A percentile compares a stretch with the other conserved stretches of the same genome.
These are phyloP conservation scores for Clavariopsis aquatica DNA, from an alignment of 495 filamentous ascomycete species.

Conservation along the genomic window DNA sequence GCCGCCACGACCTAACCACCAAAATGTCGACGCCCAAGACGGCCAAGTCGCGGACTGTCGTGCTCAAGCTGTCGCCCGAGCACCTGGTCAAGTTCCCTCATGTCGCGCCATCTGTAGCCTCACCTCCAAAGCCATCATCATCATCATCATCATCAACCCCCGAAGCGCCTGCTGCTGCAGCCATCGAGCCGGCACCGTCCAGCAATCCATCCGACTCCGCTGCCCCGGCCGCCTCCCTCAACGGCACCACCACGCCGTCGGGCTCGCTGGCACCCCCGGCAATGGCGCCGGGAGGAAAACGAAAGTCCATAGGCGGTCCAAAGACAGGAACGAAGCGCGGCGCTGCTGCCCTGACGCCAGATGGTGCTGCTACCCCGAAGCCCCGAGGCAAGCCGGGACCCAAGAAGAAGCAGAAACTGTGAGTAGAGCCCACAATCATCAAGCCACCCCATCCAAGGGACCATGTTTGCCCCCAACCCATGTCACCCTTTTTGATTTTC, in stretches of 20 bases:
- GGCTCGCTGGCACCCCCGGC: conserved; percentile 54
- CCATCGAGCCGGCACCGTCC: conserved; percentile 56
- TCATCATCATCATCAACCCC: conserved; percentile 46
- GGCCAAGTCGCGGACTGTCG: conserved; percentile 51
- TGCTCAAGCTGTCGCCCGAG: conserved; percentile 56
- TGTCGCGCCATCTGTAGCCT: conserved; percentile 27
- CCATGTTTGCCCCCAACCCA: too few species aligned
- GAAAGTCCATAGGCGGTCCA: conserved; percentile 59
- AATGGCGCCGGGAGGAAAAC: conserved; percentile 53
- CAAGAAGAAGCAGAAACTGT: conserved; percentile 94
- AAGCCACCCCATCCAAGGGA: too few species aligned
- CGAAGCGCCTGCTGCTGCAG: conserved; percentile 52
- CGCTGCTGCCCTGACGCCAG: conserved; percentile 54
- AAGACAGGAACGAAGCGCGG: conserved; percentile 62
- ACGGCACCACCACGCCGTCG: conserved; percentile 54
- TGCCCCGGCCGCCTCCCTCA: conserved; percentile 54
- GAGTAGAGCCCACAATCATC: conserved; percentile 52
- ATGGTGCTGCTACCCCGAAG: conserved; percentile 56
- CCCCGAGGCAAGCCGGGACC: conserved; percentile 84
- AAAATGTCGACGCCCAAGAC: conserved; percentile 44
- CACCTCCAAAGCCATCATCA: conserved; percentile 44
- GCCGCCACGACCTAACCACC: conserved; percentile 9
- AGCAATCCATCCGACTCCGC: conserved; percentile 56
- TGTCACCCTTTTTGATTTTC: background rate
- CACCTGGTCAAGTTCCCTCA: conserved; percentile 52